Base-by-base conservation (phyloP, 352 stramenopile species). In the Paralagenidium karlingii region DNA sequence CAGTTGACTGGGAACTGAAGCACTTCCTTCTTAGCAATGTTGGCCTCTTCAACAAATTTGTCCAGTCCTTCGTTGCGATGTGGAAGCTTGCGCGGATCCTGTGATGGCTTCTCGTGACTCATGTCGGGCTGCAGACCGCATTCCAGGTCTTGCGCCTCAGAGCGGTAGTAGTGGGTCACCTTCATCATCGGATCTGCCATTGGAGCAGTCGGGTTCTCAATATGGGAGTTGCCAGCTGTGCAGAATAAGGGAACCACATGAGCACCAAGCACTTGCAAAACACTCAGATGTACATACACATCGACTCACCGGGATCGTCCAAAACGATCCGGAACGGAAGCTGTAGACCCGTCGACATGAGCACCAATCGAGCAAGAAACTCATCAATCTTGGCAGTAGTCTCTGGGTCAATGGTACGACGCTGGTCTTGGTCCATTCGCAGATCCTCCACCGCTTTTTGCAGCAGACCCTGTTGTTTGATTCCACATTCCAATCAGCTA, bases 171-270 rank as follows among this genome's bases (percentile, higher is more conserved):
- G 40, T 79, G 54, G 21, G 55, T 61, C n/a, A 60, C 42, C 24
- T 56, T 63, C 38, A 94, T 41, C 38, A 83, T 65, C 9, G 81
- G 69, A 58, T 96, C 85, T 16, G 34, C 48, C 21, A 67, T 58
- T n/a, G 85, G 85, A 0, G 80, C 82, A 25, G 57, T 51, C 11
- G 79, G 78, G 50, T 96, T 96, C 38, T 96, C 84, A 51, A 96
- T 71, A 58, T 94, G 92, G 24, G 74, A 94, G 58, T 96, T 96
- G 18, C 85, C 85, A 5, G 69, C 45, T 34, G n/a, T n/a, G n/a
- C n/a, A n/a, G n/a, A n/a, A n/a, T n/a, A n/a, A n/a, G n/a, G n/a
- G n/a, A n/a, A n/a, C n/a, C n/a, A n/a, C n/a, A n/a, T 21, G 48
- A 18, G 47, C 36, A 43, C 32, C 30, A 42, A 42, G 30, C n/a